These are phyloP conservation scores for Hippophae tibetana DNA, from an alignment of 306 rosid genomes.

Conservation along the genomic window DNA sequence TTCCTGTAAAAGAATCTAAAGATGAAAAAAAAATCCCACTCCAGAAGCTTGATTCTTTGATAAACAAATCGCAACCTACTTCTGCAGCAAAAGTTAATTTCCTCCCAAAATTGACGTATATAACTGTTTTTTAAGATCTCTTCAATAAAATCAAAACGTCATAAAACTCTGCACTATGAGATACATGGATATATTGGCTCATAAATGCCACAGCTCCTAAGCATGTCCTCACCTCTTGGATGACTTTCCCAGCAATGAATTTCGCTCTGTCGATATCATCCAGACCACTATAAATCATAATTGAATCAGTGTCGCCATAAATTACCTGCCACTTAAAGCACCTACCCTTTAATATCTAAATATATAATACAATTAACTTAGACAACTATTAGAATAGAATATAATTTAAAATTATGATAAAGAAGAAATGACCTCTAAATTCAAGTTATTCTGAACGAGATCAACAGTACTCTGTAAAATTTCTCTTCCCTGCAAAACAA, in stretches of 20 bases:
- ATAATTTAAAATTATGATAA: constrained; percentile 9
- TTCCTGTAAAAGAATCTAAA: background rate
- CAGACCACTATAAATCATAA: constrained; percentile 91
- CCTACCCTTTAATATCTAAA: constrained; percentile 20
- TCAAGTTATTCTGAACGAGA: constrained; percentile 84
- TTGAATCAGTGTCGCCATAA: constrained; percentile 96
- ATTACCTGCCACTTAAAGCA: constrained; percentile 56
- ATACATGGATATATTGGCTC: background rate
- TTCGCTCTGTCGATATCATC: constrained; percentile 78
- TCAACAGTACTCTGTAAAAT: constrained; percentile 92
- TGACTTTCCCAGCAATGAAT: constrained; percentile 72
- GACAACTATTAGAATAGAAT: too few relatives aligned
- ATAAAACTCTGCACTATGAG: constrained; percentile 4
- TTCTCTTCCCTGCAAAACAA: constrained; percentile 80
- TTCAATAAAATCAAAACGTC: too few relatives aligned
- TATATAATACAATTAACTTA: background rate
- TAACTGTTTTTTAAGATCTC: too few relatives aligned
- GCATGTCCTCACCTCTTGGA: constrained; percentile 64
- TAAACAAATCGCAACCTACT: too few relatives aligned
- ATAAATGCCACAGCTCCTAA: constrained; percentile 7
- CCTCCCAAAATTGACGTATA: background rate
- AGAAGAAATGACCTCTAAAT: constrained; percentile 65
- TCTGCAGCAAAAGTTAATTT: background rate
- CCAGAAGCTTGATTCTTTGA: background rate
- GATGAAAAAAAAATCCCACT: background rate